These are phyloP conservation scores for Eutypa lata DNA, from an alignment of 2,329 filamentous ascomycete genomes.

Conservation along the genomic window DNA sequence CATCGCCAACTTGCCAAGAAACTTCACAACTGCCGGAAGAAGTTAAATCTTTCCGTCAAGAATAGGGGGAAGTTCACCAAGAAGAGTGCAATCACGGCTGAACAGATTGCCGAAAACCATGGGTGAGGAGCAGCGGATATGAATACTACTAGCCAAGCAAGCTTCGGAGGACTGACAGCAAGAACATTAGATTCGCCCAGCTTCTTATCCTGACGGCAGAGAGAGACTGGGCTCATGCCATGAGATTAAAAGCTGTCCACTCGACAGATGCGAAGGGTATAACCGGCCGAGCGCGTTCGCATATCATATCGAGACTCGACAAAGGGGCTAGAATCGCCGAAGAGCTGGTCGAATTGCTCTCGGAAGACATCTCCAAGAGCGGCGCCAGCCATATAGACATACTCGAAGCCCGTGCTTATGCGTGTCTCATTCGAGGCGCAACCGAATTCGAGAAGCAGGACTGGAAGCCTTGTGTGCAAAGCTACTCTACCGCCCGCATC, in stretches of 20 bases:
- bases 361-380: slow-evolving; percentile 57
- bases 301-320: slow-evolving; percentile 82
- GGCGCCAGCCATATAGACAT: slow-evolving; percentile 68
- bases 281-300: slow-evolving; percentile 73
- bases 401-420: slow-evolving; percentile 84
- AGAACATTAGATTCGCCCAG: slow-evolving; percentile 62
- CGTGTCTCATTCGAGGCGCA: slow-evolving; percentile 70
- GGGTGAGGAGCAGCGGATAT: slow-evolving; percentile 54
- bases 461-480: slow-evolving; percentile 75
- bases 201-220: slow-evolving; percentile 85
- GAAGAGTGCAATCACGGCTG: slow-evolving; percentile 67
- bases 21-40: slow-evolving; percentile 79
- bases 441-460: slow-evolving; percentile 82
- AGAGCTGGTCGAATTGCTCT: slow-evolving; percentile 63
- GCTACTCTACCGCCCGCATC: slow-evolving; percentile 73
- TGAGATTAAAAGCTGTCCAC: slow-evolving; percentile 86
- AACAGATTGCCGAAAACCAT: slow-evolving; percentile 70
- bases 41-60: slow-evolving; percentile 77
- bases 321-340: slow-evolving; percentile 74
- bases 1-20: slow-evolving; percentile 75
- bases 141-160: not conserved
- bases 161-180: slow-evolving; percentile 7
- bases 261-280: slow-evolving; percentile 77
- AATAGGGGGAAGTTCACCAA: slow-evolving; percentile 82
- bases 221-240: slow-evolving; percentile 90